A percentile compares a stretch with the other conserved stretches of the same genome.
Evolutionary conservation across 2,329 filamentous ascomycete species (phyloP).

Genomic region (Fusarium nanum): DNA sequence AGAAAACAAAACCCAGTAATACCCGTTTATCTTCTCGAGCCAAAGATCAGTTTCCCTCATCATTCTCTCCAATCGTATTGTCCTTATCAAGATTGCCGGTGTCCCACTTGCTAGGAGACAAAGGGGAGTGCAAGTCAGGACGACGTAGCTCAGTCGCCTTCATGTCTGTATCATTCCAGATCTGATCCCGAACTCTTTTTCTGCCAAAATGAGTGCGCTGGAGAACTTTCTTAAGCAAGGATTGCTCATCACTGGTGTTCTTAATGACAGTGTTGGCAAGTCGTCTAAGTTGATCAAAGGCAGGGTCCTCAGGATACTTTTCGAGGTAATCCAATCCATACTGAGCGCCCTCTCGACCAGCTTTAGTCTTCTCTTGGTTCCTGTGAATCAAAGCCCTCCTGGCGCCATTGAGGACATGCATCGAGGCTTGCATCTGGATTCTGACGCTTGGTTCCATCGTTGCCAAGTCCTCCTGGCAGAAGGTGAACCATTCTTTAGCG

Average conservation of each 20-base stretch:
- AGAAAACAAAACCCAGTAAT: neutral
- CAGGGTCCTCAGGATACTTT: neutral
- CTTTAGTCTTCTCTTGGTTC: neutral
- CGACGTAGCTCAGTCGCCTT: neutral
- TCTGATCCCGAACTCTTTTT: neutral
- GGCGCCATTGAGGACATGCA: conserved; percentile 19
- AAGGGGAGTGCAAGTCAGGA: conserved; percentile 14
- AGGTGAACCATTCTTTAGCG: conserved; percentile 11
- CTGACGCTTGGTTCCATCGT: conserved; percentile 28
- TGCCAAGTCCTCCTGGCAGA: conserved; percentile 12
- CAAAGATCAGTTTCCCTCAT: neutral
- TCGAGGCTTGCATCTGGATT: conserved; percentile 9
- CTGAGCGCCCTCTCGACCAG: neutral
- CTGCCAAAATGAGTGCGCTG: too few species aligned
- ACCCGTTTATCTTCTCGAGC: neutral
- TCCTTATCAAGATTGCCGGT: neutral
- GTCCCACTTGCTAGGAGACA: conserved; percentile 5
- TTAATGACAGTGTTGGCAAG: conserved; percentile 1
- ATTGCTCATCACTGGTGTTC: neutral
- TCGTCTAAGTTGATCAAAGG: conserved; percentile 8
- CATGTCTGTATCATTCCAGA: neutral
- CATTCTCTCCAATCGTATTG: neutral
- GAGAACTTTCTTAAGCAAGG: neutral
- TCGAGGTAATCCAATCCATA: neutral
- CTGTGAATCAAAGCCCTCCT: neutral